A percentile compares a stretch with the other conserved stretches of the same genome.
Conservation (phyloP, 1,139 yeast genomes). For the Kluyveromyces sp. region DNA sequence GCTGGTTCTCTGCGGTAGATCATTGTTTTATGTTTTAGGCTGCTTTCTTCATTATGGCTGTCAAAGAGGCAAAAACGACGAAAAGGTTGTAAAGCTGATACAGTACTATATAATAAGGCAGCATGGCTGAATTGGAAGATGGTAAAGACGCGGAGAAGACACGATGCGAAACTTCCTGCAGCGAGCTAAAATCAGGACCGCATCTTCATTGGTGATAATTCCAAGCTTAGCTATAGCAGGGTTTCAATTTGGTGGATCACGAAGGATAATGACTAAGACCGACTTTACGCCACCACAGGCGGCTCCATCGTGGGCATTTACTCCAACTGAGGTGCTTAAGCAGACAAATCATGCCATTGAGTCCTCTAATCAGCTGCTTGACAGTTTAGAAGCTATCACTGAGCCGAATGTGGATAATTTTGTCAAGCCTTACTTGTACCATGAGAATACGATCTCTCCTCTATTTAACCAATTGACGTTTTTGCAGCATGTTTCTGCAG, state of each 20-base stretch:
- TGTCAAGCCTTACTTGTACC: slow-evolving; percentile 44
- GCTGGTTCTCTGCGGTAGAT: no score
- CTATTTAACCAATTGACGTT: slow-evolving; percentile 49
- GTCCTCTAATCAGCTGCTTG: slow-evolving; percentile 43
- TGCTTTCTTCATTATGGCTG: no score
- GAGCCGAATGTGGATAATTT: slow-evolving; percentile 52
- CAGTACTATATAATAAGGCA: no score
- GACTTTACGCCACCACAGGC: slow-evolving; percentile 29
- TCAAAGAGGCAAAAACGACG: neutral
- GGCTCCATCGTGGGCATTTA: slow-evolving; percentile 57
- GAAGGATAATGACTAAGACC: slow-evolving; percentile 3
- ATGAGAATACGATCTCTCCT: slow-evolving; percentile 43
- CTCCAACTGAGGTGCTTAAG: slow-evolving; percentile 44
- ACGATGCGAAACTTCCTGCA: neutral
- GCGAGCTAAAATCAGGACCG: neutral
- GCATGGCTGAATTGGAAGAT: no score
- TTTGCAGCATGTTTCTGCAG: slow-evolving; percentile 61
- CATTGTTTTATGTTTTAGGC: no score
- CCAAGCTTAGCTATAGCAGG: slow-evolving; percentile 11
- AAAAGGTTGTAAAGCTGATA: neutral
- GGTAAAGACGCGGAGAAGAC: no score
- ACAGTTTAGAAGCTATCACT: slow-evolving; percentile 43
- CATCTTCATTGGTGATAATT: slow-evolving; percentile 1
- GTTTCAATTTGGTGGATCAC: neutral
- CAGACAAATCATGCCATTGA: slow-evolving; percentile 42